Percentiles rank a stretch among this genome's conserved stretches.
These are phyloP conservation scores for Calophaca sinica DNA, from an alignment of 306 rosid species.

Conservation along the genomic window DNA sequence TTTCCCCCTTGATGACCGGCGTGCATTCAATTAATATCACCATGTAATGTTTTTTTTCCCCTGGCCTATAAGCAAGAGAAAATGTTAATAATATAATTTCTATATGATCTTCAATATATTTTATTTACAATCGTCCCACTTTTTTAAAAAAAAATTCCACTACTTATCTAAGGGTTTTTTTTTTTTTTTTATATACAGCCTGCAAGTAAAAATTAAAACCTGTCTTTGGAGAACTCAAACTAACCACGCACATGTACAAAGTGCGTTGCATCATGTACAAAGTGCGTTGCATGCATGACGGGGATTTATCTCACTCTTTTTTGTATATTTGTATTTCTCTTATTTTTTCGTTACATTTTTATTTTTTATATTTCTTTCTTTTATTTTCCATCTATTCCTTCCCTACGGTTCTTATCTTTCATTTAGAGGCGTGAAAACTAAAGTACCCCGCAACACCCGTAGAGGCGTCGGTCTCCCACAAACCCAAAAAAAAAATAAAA, in stretches of 20 bases:
- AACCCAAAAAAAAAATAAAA: no score
- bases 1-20: neutral
- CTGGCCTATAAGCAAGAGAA: neutral
- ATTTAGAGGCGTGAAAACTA: no score
- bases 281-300: conserved; percentile 31
- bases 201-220: conserved; percentile 8
- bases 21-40: neutral
- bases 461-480: no score
- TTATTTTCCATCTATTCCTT: no score
- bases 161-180: neutral
- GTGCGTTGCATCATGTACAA: conserved; percentile 12
- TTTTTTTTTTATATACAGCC: neutral
- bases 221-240: neutral
- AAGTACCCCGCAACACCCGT: no score
- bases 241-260: conserved; percentile 25
- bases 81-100: neutral
- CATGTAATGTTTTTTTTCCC: neutral
- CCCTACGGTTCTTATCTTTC: no score
- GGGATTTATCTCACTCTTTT: no score
- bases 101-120: neutral
- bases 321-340: no score
- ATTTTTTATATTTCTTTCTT: no score
- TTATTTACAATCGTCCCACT: neutral
- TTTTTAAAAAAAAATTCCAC: neutral
- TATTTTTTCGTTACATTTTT: no score